These are phyloP conservation scores for Fusarium vanettenii DNA, from an alignment of 2,329 filamentous ascomycete species.

Conservation along the genomic window DNA sequence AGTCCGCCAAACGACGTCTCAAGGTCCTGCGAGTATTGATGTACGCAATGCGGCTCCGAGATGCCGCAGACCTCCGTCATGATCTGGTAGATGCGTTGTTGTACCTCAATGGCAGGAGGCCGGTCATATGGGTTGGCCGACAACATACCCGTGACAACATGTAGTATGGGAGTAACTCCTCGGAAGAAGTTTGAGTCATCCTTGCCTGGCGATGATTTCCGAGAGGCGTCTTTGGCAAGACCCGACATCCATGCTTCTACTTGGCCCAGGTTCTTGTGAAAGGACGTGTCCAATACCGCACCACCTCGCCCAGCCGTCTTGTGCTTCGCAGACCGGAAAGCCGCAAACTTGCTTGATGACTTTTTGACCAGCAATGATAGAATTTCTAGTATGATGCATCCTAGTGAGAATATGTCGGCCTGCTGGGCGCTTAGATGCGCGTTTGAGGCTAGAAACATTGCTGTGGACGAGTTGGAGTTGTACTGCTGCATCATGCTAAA, in stretches of 20 bases:
- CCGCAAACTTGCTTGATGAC: conserved; percentile 72
- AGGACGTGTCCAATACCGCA: conserved; percentile 75
- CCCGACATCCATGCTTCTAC: conserved; percentile 75
- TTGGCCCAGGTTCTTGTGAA: conserved; percentile 77
- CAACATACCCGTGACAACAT: conserved; percentile 66
- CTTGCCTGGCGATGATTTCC: conserved; percentile 52
- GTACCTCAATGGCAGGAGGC: conserved; percentile 64
- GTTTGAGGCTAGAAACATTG: conserved; percentile 53
- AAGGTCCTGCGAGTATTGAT: conserved; percentile 56
- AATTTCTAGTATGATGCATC: conserved; percentile 78
- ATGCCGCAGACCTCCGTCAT: conserved; percentile 61
- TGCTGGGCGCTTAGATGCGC: conserved; percentile 64
- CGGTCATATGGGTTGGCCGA: conserved; percentile 62
- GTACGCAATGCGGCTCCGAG: conserved; percentile 65
- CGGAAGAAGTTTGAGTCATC: conserved; percentile 60
- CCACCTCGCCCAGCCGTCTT: conserved; percentile 68
- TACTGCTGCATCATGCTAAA: conserved; percentile 51
- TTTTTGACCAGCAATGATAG: conserved; percentile 77
- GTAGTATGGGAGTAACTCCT: conserved; percentile 64
- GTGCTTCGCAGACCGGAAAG: conserved; percentile 74
- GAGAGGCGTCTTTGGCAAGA: conserved; percentile 69
- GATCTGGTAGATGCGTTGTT: conserved; percentile 64
- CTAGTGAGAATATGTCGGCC: conserved; percentile 79
- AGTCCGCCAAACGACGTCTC: conserved; percentile 40
- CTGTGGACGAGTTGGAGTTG: conserved; percentile 43